phyloP scores from a whole-genome alignment of 257 asterid genomes.

The Solanum stenotomum region DNA sequence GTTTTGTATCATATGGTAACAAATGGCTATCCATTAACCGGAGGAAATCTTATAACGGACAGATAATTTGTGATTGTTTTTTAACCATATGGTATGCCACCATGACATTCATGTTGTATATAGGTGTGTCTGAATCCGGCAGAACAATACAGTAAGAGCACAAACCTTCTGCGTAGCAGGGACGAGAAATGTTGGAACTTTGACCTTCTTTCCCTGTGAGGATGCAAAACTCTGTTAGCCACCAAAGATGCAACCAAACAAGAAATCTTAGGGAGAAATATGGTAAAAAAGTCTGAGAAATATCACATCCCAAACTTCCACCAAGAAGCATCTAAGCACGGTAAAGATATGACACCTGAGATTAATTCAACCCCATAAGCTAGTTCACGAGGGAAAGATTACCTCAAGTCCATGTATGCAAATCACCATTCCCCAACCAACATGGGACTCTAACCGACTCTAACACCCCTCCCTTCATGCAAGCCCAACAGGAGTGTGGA shows the following conservation, averaged over 20 bases:
- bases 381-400: background rate
- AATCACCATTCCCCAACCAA: background rate
- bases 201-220: slow-evolving; percentile 75
- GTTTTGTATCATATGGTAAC: background rate
- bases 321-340: background rate
- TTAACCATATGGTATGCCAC: background rate
- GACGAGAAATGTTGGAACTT: slow-evolving; percentile 91
- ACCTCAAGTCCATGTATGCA: background rate
- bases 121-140: background rate
- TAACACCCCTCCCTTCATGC: background rate
- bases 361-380: background rate
- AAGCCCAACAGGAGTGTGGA: too few relatives aligned
- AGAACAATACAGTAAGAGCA: background rate
- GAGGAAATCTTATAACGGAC: too few relatives aligned
- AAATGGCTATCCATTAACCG: too few relatives aligned
- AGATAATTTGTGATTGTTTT: too few relatives aligned
- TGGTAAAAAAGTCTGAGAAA: background rate
- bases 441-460: background rate
- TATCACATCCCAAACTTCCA: background rate
- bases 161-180: slow-evolving; percentile 96
- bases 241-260: background rate
- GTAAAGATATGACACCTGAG: background rate
- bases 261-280: background rate
- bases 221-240: background rate
- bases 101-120: background rate